Conservation (phyloP, 805 yeast genomes). For the Ogataea nakhonphanomensis region DNA sequence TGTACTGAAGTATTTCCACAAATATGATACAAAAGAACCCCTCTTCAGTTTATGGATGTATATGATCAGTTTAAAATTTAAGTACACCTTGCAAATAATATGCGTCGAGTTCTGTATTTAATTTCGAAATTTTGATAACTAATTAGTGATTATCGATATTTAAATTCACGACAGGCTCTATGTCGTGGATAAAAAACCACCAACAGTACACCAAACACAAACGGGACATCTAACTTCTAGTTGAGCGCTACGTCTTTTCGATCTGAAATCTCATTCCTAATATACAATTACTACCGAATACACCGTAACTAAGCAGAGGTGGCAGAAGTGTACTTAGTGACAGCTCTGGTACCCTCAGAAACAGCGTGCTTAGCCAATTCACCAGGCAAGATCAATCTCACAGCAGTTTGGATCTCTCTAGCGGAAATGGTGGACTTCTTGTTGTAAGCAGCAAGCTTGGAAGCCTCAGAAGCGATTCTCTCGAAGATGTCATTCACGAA, state of each 20-base stretch:
- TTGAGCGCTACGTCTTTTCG: background rate
- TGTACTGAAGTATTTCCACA: too few relatives aligned
- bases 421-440: slow-evolving; percentile 97
- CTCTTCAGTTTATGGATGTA: too few relatives aligned
- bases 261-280: slow-evolving; percentile 21
- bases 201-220: too few relatives aligned
- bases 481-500: slow-evolving; percentile 97
- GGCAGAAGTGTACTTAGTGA: slow-evolving; percentile 87
- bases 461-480: slow-evolving; percentile 97
- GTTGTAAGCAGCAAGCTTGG: slow-evolving; percentile 98
- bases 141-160: background rate
- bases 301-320: slow-evolving; percentile 34
- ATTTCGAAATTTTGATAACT: too few relatives aligned
- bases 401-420: slow-evolving; percentile 98
- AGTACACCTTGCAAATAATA: too few relatives aligned
- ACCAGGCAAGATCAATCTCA: slow-evolving; percentile 96
- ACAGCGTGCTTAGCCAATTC: slow-evolving; percentile 98
- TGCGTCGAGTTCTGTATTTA: too few relatives aligned
- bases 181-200: too few relatives aligned
- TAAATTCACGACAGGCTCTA: background rate
- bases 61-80: too few relatives aligned
- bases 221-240: too few relatives aligned
- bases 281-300: slow-evolving; percentile 19
- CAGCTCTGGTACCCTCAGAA: slow-evolving; percentile 98
- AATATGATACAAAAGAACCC: too few relatives aligned